Evolutionary conservation across 2,329 filamentous ascomycete genomes (phyloP), one percentile per base, ranked within the genome.

Genomic region (Penicillium freii): DNA sequence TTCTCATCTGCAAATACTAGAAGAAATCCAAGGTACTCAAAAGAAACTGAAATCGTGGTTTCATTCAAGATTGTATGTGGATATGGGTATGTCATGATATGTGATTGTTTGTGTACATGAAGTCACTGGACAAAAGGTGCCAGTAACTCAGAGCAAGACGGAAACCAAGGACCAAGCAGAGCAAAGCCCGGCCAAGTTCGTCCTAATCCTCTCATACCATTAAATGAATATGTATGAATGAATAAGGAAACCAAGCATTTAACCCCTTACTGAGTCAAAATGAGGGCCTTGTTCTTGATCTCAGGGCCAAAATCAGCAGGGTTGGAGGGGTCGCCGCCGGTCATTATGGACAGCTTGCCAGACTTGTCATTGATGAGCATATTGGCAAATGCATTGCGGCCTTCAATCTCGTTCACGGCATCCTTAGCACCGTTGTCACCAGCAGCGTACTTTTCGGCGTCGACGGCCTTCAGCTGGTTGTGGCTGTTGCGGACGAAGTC

Each of bases 401-500:
- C 69, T 0, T 66, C 9, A 8, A 72, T 60, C 29, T 74, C 71
- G 8, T 55, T 48, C 0, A 66, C 51, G 19, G 64, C 51, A 2
- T 54, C 49, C 5, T 47, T 42, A 23, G 68, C 54, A 17, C 42
- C 42, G 5, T 23, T 44, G 54, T 71, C 69, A 11, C 66, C 66
- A 0, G 62, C 54, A 9, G 58, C 62, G 52, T 69, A 65, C 46
- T 70, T 69, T 2, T 60, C 44, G 15, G 57, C 17, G 51, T 73
- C 67, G 39, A 73, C 58, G 9, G 38, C 34, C 43, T 65, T 56
- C 3, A 73, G 60, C 39, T 60, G 51, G 29, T 57, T 85, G 71
- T 89, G 86, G 58, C 89, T 83, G 71, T 90, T 88, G 53, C 86
- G 85, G 53, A 90, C 74, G 68, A 90, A 90, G 73, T 90, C 84